Evolutionary conservation across 2,329 filamentous ascomycete genomes (phyloP), one percentile per base, ranked within the genome.

Genomic region (Elsinoe fawcettii): DNA sequence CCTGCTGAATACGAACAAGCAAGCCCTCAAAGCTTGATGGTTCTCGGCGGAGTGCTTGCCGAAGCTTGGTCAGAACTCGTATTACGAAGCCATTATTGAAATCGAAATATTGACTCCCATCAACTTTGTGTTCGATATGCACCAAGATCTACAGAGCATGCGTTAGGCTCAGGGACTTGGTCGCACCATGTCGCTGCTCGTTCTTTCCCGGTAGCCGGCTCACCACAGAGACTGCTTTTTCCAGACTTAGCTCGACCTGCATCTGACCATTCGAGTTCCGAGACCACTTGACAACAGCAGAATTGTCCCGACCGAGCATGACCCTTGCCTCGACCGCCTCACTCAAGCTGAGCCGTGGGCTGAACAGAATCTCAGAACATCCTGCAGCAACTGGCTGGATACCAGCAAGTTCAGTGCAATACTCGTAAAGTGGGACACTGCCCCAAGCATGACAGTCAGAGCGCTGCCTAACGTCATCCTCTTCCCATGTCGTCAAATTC

Each of bases 371-470:
- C 46, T 51, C 18, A 12, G 23, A 32, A 16, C 46, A 51, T 14
- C 46, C 46, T 51, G 65, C 58, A 12, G 53, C 53, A 18, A 56
- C 3, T 30, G 57, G 59, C 32, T 44, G 64, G 64, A 27, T 63
- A 59, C 53, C 67, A 58, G 73, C 61, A 32, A 75, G 8, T 60
- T 75, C 73, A 7, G 69, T 68, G 30, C 66, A 70, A 37, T 67
- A 74, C 57, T 75, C 73, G 53, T 74, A 74, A 3, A 75, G 63
- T 0, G 72, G 73, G 14, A 73, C 71, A 57, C 71, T 72, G 1
- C 73, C 71, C 73, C 72, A 75, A 1, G 73, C 72, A 64, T 75
- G 73, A 51, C 73, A 75, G 60, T 75, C 73, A 1, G 71, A 74
- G 3, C 73, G 67, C 59, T 73, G 71, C 2, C 69, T 63, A 4